Percentiles rank a stretch among this genome's conserved stretches.
Conservation (phyloP, 495 filamentous ascomycete genomes). For the Neurospora intermedia region DNA sequence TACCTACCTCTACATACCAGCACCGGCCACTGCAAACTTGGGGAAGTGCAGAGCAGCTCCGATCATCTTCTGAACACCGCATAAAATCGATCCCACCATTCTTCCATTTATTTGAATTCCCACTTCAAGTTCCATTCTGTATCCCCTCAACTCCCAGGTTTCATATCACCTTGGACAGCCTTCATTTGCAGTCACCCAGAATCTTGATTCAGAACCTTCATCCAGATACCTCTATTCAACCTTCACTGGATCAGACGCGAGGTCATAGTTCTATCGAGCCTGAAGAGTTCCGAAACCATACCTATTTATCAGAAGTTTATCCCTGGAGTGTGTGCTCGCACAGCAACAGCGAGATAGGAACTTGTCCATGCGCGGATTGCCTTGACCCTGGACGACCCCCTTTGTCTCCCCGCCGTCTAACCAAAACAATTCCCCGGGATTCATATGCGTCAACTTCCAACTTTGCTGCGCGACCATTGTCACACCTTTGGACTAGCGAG, state of each 20-base stretch:
- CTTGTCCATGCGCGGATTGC: not conserved
- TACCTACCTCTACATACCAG: not conserved
- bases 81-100: not conserved
- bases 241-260: not conserved
- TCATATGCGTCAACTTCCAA: not conserved
- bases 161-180: not conserved
- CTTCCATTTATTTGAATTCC: not conserved
- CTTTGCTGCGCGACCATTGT: not conserved
- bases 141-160: not conserved
- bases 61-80: not conserved
- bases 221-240: not conserved
- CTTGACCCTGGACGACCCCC: not conserved
- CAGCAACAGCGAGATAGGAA: not conserved
- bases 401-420: not conserved
- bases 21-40: not conserved
- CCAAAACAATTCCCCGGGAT: not conserved
- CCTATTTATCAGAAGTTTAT: not conserved
- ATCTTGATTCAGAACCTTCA: not conserved
- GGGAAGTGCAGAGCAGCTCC: not conserved
- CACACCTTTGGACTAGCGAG: not conserved
- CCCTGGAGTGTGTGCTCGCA: not conserved
- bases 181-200: not conserved
- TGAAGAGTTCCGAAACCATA: not conserved
- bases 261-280: not conserved
- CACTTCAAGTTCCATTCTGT: not conserved